Conservation (phyloP, 495 filamentous ascomycete genomes). For the Aspergillus affinis region DNA sequence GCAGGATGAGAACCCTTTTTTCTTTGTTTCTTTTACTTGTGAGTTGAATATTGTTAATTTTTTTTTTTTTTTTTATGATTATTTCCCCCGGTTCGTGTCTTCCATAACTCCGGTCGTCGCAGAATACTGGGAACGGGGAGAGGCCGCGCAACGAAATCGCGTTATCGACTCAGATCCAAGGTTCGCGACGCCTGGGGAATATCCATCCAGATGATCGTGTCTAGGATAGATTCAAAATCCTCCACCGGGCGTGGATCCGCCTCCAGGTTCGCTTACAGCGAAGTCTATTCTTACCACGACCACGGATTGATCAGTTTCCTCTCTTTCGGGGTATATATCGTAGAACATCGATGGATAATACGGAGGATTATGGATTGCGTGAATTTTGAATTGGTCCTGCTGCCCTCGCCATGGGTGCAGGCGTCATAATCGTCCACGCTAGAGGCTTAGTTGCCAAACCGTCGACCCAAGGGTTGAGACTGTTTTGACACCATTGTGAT, state of each 20-base stretch:
- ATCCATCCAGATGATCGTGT: background rate
- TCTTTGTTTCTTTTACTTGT: background rate
- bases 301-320: background rate
- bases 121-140: background rate
- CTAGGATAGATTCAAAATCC: conserved; percentile 3
- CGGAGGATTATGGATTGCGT: too few relatives aligned
- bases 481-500: conserved; percentile 11
- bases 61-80: background rate
- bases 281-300: background rate
- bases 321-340: background rate
- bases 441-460: background rate
- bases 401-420: too few relatives aligned
- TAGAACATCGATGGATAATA: background rate
- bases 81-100: background rate
- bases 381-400: too few relatives aligned
- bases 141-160: background rate
- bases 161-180: background rate
- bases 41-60: background rate
- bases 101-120: background rate
- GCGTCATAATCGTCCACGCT: background rate
- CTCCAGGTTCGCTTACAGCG: background rate
- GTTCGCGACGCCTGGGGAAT: background rate
- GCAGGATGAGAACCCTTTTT: background rate
- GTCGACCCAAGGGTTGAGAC: background rate
- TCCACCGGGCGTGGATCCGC: conserved; percentile 1